A percentile compares a stretch with the other conserved stretches of the same genome.
Evolutionary conservation across 768 basidiomycete genomes (phyloP).

Genomic region (Scleroderma bovista): DNA sequence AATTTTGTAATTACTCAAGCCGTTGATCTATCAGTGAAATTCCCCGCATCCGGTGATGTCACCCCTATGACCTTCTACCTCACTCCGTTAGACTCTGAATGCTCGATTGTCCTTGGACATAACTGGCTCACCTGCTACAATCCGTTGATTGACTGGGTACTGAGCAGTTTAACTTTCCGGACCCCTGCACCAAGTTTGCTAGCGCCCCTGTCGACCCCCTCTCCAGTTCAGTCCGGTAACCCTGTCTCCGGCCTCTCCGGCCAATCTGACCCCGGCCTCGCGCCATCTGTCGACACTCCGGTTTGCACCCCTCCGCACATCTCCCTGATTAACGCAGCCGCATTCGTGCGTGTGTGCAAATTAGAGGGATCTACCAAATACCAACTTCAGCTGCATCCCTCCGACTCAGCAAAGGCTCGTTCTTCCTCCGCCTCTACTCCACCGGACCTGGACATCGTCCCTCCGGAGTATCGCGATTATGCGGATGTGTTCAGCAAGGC

Average conservation of each 20-base stretch:
- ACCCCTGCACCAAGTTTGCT: background rate
- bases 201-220: background rate
- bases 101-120: constrained; percentile 1
- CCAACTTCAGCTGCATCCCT: background rate
- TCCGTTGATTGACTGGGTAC: constrained; percentile 18
- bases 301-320: constrained; percentile 1
- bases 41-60: background rate
- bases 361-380: background rate
- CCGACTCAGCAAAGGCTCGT: background rate
- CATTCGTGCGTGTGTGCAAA: background rate
- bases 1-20: background rate
- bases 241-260: background rate
- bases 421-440: background rate
- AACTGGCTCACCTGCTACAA: constrained; percentile 11
- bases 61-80: background rate
- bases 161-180: constrained; percentile 1
- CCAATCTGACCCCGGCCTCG: too few relatives aligned
- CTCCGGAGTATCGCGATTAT: constrained; percentile 13
- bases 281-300: background rate
- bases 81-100: constrained; percentile 2
- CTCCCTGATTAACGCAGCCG: constrained; percentile 4
- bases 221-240: too few relatives aligned
- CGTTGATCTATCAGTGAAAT: background rate
- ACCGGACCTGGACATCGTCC: background rate
- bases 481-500: constrained; percentile 11